Base-by-base conservation (phyloP, 768 basidiomycete species). In the Floccularia luteovirens region DNA sequence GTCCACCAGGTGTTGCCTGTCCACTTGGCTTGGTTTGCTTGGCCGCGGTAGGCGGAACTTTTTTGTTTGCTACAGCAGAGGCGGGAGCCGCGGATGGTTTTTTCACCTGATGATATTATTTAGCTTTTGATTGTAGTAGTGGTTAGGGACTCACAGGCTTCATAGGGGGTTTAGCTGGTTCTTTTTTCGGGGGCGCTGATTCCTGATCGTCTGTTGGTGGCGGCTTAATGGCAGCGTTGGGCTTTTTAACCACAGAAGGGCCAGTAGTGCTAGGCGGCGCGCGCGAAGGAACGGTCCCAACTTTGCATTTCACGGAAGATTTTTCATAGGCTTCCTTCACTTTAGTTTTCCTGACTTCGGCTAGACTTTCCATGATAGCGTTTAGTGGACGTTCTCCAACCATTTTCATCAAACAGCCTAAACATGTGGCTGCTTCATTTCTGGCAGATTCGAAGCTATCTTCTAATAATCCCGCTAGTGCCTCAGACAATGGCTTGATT, bases 361-460 rank as follows among this genome's bases (percentile, higher is more conserved):
- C 80, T 42, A 98, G 66, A 6, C 74, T 68, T 46, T 97, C 93
- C 67, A 94, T 73, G 5, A 87, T 66, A 1, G 89, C 89, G 53
- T 85, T 91, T 32, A 99, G 72, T 13, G 85, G 82, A 21, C 94
- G 71, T 55, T 98, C 94, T 16, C 96, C 96, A 8, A 98, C 76
- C 75, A 98, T 93, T 69, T 89, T 97, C 87, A 93, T 93, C 49
- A 98, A 62, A 0, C 79, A 82, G 13, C 94, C 96, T 24, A 99
- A 67, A 50, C 82, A 86, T 27, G 73, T 73, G 0, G 92, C 92
- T n/a, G 92, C 89, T 48, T 92, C 87, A 42, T 82, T 83, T 31
- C 96, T 75, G 19, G 92, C 90, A 22, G 86, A 86, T 55, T 90
- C 94, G 46, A 78, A 82, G 8, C 86, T 74, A 55, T 99, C 96